phyloP scores from a whole-genome alignment of 352 stramenopile genomes.

The Pythium oligandrum region DNA sequence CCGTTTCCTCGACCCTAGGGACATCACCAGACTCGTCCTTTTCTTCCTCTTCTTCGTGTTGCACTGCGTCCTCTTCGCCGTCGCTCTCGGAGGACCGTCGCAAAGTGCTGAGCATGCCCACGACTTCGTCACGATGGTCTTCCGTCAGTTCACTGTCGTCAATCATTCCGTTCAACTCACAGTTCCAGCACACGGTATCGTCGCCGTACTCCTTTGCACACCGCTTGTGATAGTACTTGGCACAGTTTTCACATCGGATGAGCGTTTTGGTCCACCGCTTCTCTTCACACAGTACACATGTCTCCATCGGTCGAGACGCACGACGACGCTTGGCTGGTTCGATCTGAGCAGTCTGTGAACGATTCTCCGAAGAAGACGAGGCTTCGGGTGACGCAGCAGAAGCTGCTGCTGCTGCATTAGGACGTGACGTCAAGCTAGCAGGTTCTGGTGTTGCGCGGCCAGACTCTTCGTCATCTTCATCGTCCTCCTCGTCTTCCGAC shows the following conservation, averaged over 20 bases:
- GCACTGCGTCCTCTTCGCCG: constrained; percentile 4
- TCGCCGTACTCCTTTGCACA: constrained; percentile 71
- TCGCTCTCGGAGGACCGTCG: constrained; percentile 22
- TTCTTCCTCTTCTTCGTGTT: constrained; percentile 6
- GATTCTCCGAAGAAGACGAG: background rate
- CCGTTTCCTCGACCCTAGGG: too few species aligned
- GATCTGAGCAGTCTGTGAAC: too few species aligned
- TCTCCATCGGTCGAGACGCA: constrained; percentile 25
- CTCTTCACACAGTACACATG: constrained; percentile 58
- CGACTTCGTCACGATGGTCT: constrained; percentile 33
- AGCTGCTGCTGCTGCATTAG: background rate
- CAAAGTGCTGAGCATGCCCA: constrained; percentile 42
- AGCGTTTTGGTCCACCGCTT: constrained; percentile 29
- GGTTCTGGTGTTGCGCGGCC: constrained; percentile 9
- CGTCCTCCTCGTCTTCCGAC: constrained; percentile 33
- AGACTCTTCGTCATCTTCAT: constrained; percentile 24
- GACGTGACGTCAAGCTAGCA: background rate
- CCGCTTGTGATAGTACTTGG: constrained; percentile 66
- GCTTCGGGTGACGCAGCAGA: background rate
- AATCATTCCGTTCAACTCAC: constrained; percentile 66
- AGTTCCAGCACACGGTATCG: constrained; percentile 70
- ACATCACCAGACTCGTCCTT: constrained; percentile 13
- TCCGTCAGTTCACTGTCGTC: constrained; percentile 71
- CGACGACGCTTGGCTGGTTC: background rate
- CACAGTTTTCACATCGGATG: constrained; percentile 39